phyloP scores from a whole-genome alignment of 108 stramenopile genomes.

The Cyclotella choctawhatcheeana region DNA sequence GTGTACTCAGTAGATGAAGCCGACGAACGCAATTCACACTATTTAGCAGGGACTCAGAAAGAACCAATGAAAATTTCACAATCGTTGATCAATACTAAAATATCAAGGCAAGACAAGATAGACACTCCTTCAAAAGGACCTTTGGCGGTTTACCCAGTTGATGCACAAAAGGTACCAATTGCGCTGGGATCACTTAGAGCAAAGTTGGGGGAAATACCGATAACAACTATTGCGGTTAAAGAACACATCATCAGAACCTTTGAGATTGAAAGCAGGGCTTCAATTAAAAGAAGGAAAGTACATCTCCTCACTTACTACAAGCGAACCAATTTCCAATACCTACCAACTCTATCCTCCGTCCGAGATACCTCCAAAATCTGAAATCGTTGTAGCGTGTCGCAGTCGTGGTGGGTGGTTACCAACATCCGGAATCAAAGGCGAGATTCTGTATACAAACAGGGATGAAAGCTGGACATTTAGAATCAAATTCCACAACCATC shows the following conservation, averaged over 20 bases:
- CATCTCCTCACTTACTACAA: not conserved
- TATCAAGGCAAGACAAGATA: not conserved
- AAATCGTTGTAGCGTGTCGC: not conserved
- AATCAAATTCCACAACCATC: not conserved
- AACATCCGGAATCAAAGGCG: conserved; percentile 5
- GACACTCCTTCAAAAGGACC: too few relatives aligned
- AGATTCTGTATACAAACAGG: conserved; percentile 4
- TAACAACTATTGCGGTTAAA: conserved; percentile 3
- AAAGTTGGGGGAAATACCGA: not conserved
- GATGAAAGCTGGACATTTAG: conserved; percentile 5
- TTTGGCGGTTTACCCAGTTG: not conserved
- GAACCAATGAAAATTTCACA: too few relatives aligned
- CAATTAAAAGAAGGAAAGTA: conserved; percentile 1
- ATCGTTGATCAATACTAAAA: not conserved
- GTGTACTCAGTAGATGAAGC: conserved; percentile 1
- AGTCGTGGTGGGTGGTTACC: conserved; percentile 4
- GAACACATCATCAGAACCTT: not conserved
- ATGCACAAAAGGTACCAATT: conserved; percentile 3
- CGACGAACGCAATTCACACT: not conserved
- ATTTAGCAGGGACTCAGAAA: not conserved
- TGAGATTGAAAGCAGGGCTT: not conserved
- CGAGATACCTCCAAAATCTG: conserved; percentile 6
- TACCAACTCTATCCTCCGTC: not conserved
- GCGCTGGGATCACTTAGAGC: not conserved
- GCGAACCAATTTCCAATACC: not conserved